Percentiles rank a stretch among this genome's conserved stretches.
Evolutionary conservation across 2,329 filamentous ascomycete species (phyloP).

Genomic region (Aspergillus novofumigatus): DNA sequence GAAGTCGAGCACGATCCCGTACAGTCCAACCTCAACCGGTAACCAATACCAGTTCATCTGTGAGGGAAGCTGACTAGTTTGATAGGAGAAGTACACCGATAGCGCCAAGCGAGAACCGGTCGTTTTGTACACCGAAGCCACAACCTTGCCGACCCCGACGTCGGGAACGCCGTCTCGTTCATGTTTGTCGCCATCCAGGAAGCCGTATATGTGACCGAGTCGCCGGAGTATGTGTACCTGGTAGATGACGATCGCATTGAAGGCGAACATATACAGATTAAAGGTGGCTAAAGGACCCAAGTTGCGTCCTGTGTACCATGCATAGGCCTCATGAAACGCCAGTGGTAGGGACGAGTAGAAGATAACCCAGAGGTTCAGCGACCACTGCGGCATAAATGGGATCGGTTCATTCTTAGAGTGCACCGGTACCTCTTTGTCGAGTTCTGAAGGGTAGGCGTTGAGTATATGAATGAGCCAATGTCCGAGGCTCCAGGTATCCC

Average conservation of each 20-base stretch:
- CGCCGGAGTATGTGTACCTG: slow-evolving; percentile 37
- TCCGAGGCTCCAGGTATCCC: slow-evolving; percentile 25
- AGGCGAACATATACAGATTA: slow-evolving; percentile 36
- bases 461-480: slow-evolving; percentile 34
- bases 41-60: slow-evolving; percentile 35
- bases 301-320: slow-evolving; percentile 26
- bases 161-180: slow-evolving; percentile 43
- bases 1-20: slow-evolving; percentile 43
- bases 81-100: slow-evolving; percentile 32
- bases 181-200: slow-evolving; percentile 45
- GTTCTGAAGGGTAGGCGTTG: slow-evolving; percentile 21
- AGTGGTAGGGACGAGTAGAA: slow-evolving; percentile 37
- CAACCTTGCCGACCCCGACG: slow-evolving; percentile 32
- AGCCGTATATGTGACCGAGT: slow-evolving; percentile 38
- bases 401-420: slow-evolving; percentile 41
- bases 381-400: slow-evolving; percentile 36
- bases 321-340: slow-evolving; percentile 35
- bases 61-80: slow-evolving; percentile 17
- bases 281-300: slow-evolving; percentile 29
- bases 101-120: slow-evolving; percentile 32
- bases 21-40: slow-evolving; percentile 37
- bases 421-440: slow-evolving; percentile 33
- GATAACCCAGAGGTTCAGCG: slow-evolving; percentile 40
- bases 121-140: slow-evolving; percentile 30
- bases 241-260: slow-evolving; percentile 40